Percentiles rank a stretch among this genome's conserved stretches.
Evolutionary conservation across 2,329 filamentous ascomycete species (phyloP).

Genomic region (Fusarium metavorans): DNA sequence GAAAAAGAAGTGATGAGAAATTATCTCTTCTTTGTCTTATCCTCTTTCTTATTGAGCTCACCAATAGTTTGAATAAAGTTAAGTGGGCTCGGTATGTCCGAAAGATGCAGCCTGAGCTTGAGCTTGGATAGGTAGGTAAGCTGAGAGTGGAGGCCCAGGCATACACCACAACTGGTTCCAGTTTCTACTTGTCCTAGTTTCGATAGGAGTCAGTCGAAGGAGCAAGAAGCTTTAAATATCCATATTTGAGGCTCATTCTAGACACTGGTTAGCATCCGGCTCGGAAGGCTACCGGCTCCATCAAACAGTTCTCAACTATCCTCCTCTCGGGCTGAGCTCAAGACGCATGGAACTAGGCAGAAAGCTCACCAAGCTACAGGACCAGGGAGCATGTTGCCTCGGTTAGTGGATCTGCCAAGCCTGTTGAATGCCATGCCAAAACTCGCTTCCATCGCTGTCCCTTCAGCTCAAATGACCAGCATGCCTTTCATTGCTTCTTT

Average conservation of each 20-base stretch:
- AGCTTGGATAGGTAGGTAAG: neutral
- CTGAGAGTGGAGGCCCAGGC: neutral
- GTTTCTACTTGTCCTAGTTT: neutral
- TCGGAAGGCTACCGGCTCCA: neutral
- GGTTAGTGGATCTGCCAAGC: neutral
- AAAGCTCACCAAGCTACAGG: neutral
- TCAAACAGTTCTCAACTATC: neutral
- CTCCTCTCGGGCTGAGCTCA: neutral
- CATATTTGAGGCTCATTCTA: neutral
- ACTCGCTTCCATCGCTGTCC: neutral
- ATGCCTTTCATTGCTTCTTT: conserved; percentile 7
- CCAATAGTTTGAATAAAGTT: neutral
- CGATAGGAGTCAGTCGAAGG: neutral
- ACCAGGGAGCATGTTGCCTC: neutral
- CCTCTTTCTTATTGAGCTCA: neutral
- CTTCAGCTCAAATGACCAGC: neutral
- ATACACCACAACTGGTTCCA: neutral
- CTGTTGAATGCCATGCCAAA: neutral
- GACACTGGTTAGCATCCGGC: too few relatives aligned
- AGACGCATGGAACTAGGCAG: neutral
- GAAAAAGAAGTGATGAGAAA: neutral
- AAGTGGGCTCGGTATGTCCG: neutral
- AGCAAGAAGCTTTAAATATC: neutral
- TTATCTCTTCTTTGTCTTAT: neutral
- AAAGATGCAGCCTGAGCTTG: neutral